Evolutionary conservation across 2,329 filamentous ascomycete species (phyloP).

Genomic region (Exutisphaerella laricina): DNA sequence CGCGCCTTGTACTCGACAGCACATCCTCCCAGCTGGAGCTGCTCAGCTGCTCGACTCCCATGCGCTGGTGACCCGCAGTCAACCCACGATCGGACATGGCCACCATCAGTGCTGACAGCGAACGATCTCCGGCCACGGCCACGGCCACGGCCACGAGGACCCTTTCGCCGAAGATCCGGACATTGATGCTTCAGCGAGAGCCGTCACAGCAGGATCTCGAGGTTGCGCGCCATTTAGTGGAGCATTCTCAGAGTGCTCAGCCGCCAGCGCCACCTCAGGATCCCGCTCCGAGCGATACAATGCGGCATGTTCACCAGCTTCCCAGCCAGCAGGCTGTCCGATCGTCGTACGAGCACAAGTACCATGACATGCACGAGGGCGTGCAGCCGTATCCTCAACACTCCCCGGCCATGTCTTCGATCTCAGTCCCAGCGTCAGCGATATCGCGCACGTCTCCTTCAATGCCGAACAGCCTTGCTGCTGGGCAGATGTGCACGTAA

Average conservation of each 20-base stretch:
- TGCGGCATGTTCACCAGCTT: slow-evolving; percentile 3
- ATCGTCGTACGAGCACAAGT: not conserved
- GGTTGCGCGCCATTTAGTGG: slow-evolving; percentile 45
- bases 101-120: slow-evolving; percentile 8
- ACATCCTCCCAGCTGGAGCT: not conserved
- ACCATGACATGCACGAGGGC: not conserved
- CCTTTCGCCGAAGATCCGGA: slow-evolving; percentile 18
- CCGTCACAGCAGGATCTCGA: slow-evolving; percentile 48
- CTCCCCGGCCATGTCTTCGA: slow-evolving; percentile 11
- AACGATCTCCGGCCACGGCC: not conserved
- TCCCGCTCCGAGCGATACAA: slow-evolving; percentile 6
- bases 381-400: slow-evolving; percentile 10
- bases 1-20: slow-evolving; percentile 5
- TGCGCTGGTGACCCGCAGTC: slow-evolving; percentile 10
- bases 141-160: slow-evolving; percentile 10
- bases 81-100: slow-evolving; percentile 10
- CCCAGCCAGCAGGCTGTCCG: slow-evolving; percentile 4
- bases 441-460: slow-evolving; percentile 9
- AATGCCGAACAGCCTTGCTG: slow-evolving; percentile 37
- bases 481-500: slow-evolving; percentile 68
- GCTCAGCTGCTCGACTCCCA: slow-evolving; percentile 4
- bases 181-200: slow-evolving; percentile 25
- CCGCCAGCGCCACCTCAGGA: slow-evolving; percentile 15
- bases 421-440: slow-evolving; percentile 6
- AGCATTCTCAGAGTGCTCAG: slow-evolving; percentile 38